These are phyloP conservation scores for Solanum virginianum DNA, from an alignment of 257 asterid genomes.

Conservation along the genomic window DNA sequence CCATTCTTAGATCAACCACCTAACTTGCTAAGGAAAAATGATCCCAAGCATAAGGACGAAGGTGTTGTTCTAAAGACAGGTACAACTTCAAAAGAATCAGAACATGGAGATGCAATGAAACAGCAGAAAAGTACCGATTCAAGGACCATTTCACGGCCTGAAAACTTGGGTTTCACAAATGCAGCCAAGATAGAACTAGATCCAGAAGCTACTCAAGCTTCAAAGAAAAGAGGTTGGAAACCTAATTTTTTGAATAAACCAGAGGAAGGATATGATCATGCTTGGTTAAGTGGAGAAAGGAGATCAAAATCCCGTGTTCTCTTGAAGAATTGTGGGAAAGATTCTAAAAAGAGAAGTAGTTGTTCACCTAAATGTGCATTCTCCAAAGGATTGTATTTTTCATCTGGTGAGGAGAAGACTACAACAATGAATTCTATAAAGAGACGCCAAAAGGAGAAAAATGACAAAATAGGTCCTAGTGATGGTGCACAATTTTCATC, in stretches of 20 bases:
- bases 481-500: background rate
- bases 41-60: background rate
- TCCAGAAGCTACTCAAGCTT: background rate
- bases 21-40: background rate
- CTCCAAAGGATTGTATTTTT: background rate
- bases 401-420: background rate
- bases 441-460: background rate
- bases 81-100: background rate
- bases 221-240: constrained; percentile 1
- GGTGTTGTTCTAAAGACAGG: background rate
- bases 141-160: background rate
- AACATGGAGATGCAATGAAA: background rate
- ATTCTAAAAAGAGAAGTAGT: background rate
- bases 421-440: background rate
- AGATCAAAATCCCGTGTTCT: background rate
- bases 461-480: background rate
- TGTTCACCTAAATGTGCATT: background rate
- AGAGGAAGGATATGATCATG: constrained; percentile 6
- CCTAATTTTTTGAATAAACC: constrained; percentile 3
- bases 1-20: background rate
- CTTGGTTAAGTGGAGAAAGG: background rate
- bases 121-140: background rate
- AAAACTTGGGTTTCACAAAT: background rate
- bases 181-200: background rate
- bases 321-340: background rate